phyloP scores from a whole-genome alignment of 768 basidiomycete genomes.

The Russula lepida region DNA sequence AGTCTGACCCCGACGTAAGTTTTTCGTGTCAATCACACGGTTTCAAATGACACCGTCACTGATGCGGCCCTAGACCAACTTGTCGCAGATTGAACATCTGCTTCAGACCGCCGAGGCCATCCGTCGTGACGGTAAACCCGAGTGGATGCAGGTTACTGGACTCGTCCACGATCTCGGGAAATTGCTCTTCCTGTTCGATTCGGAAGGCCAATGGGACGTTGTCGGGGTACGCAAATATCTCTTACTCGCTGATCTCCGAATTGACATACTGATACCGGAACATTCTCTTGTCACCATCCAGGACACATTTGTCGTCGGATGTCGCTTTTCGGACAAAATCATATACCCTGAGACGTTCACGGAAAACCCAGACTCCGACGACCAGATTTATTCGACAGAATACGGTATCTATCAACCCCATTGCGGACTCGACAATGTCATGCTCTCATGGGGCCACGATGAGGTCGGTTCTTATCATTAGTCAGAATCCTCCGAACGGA shows the following conservation, averaged over 20 bases:
- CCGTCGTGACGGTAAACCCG: slow-evolving; percentile 75
- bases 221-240: slow-evolving; percentile 54
- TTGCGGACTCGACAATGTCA: slow-evolving; percentile 79
- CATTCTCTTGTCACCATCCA: slow-evolving; percentile 20
- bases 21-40: slow-evolving; percentile 1
- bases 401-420: slow-evolving; percentile 69
- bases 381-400: slow-evolving; percentile 60
- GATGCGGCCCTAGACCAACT: slow-evolving; percentile 41
- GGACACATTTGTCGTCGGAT: slow-evolving; percentile 79
- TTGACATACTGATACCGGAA: neutral
- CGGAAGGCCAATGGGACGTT: slow-evolving; percentile 91
- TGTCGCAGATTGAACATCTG: slow-evolving; percentile 85
- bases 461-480: slow-evolving; percentile 45
- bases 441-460: slow-evolving; percentile 89
- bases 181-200: slow-evolving; percentile 73
- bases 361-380: slow-evolving; percentile 60
- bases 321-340: slow-evolving; percentile 75
- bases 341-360: slow-evolving; percentile 74
- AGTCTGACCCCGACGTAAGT: slow-evolving; percentile 80
- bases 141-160: slow-evolving; percentile 89
- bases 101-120: slow-evolving; percentile 91
- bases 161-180: slow-evolving; percentile 89
- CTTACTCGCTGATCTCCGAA: neutral
- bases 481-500: neutral
- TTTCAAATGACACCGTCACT: neutral